Evolutionary conservation across 345 rosid genomes (phyloP).

Genomic region (Eucalyptus tenuipes): DNA sequence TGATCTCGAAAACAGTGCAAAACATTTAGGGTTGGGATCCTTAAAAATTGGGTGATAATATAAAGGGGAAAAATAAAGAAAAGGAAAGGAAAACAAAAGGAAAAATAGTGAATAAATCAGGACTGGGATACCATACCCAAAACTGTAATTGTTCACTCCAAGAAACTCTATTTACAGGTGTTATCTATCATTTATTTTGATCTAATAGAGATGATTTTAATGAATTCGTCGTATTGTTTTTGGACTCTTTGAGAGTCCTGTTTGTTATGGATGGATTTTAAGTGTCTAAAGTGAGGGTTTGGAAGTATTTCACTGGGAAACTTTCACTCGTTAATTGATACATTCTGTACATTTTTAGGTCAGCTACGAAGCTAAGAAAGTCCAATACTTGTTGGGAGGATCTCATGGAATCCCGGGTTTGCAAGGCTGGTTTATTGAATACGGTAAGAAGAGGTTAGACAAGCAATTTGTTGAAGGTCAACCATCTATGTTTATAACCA

Average conservation of each 20-base stretch:
- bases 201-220: neutral
- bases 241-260: neutral
- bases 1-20: neutral
- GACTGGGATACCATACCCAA: neutral
- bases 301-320: neutral
- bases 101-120: neutral
- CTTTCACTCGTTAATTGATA: too few species aligned
- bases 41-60: neutral
- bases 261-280: neutral
- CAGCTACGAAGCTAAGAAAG: accelerated
- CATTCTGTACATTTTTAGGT: neutral
- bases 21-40: neutral
- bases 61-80: neutral
- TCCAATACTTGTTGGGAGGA: accelerated
- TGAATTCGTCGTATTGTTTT: neutral
- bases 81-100: neutral
- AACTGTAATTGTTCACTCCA: neutral
- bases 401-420: neutral
- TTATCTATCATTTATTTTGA: too few species aligned
- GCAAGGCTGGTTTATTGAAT: neutral
- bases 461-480: neutral
- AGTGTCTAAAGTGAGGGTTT: neutral
- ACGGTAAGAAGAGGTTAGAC: neutral
- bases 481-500: neutral
- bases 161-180: neutral